Evolutionary conservation across 441 rosid genomes (phyloP), one percentile per base, ranked within the genome.

Genomic region (Pelargonium cotyledonis): DNA sequence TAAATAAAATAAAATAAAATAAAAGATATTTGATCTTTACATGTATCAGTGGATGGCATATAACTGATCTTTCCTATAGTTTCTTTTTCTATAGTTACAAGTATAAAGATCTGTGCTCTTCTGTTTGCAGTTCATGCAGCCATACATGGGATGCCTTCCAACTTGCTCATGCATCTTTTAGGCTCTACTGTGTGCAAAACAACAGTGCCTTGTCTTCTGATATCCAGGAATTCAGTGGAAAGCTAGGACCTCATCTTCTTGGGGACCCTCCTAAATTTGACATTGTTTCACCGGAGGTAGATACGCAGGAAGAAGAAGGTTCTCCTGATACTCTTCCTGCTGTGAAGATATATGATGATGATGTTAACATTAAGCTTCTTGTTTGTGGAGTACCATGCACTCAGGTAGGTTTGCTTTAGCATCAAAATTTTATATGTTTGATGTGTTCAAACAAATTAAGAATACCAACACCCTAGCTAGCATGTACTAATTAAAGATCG

Each of bases 61-160:
- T 16, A 57, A 18, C 31, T 19, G 31, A 21, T 19, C 1, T 57
- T 57, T 19, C 8, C 29, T 57, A 57, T 57, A 16, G 5, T 41
- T 41, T 41, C 8, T 41, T 3, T 57, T 57, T 21, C 19, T 19
- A 16, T 19, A 18, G 63, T 19, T 16, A 53, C 19, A 5, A 53
- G 5, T 15, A 57, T 57, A 19, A 18, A 57, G 26, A 18, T 57
- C 46, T 60, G 12, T 53, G 62, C 47, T 68, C 31, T 63, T 60
- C 79, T 65, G n/a, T 74, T 78, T 78, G 82, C 89, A 95, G 99
- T 84, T 92, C 98, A 49, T 85, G 89, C 80, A 82, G 98, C 82
- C 86, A 92, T 72, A 85, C 87, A 41, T 90, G 89, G 85, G 99
- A 95, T 79, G 98, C 91, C 14, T 92, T 95, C 81, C 93, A 89